Evolutionary conservation across 768 basidiomycete genomes (phyloP), one percentile per base, ranked within the genome.

Genomic region (Pleurotus pulmonarius): DNA sequence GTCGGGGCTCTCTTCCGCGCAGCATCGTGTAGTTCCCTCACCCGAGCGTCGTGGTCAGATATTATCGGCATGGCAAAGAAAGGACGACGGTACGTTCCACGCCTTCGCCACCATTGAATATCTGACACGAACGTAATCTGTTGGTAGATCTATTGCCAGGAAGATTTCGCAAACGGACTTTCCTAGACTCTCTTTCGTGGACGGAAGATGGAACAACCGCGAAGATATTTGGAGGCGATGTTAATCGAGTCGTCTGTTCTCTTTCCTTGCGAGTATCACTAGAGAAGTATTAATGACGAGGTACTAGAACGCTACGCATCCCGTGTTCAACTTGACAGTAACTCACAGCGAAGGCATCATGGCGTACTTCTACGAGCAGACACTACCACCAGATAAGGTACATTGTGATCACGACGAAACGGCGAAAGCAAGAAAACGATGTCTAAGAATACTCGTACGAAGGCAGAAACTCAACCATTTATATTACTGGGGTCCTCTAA

Each of bases 1-100:
- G 2, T 82, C 94, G 3, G 97, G 97, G 9, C 78, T 97, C 15
- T 92, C 95, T 0, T 76, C 84, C 0, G 91, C 96, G 0, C 97
- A 98, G 65, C 94, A 98, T 60, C 81, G 76, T 43, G 79, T 94
- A 1, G 72, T 69, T 38, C 81, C 80, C 1, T 82, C 85, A 0
- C 61, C 69, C 0, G 49, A 67, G 2, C 66, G 75, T 26, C 69
- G 67, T 5, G 64, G 65, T 3, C 65, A 69, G 43, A 60, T 85
- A 5, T 61, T 63, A 3, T 59, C 45, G 1, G 62, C 64, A 9
- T 86, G 85, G 85, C 65, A 53, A 38, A 38, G 61, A 58, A 49
- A 44, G 1, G 11, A 22, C 26, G 44, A 43, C 3, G 22, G 51
- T 60, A 26, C 25, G 8, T 37, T 41, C 12, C 20, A 22, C 22